Conservation (phyloP, 306 rosid genomes). For the Sphenostylis stenocarpa region DNA sequence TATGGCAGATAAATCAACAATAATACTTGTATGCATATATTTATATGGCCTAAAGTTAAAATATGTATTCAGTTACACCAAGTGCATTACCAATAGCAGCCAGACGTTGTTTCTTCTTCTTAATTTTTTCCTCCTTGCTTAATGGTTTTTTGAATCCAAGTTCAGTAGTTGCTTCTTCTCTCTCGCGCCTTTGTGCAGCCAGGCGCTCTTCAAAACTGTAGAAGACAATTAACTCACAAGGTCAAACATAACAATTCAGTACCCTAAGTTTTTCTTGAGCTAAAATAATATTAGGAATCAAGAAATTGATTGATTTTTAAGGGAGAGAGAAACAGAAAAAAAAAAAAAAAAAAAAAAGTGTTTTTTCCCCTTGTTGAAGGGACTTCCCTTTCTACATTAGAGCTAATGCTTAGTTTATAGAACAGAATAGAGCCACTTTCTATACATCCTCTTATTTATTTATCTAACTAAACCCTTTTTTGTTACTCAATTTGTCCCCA, state of each 20-base stretch:
- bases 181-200: constrained; percentile 87
- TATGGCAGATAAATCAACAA: neutral
- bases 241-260: constrained; percentile 8
- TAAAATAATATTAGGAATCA: neutral
- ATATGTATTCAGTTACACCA: constrained; percentile 22
- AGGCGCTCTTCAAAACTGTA: constrained; percentile 96
- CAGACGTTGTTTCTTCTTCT: constrained; percentile 88
- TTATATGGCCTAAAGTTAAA: constrained; percentile 13
- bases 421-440: neutral
- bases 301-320: neutral
- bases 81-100: constrained; percentile 91
- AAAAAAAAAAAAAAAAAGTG: neutral
- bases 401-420: neutral
- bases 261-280: neutral
- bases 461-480: neutral
- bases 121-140: constrained; percentile 87
- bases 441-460: neutral
- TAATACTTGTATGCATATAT: constrained; percentile 14
- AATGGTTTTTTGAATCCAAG: constrained; percentile 89
- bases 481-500: neutral
- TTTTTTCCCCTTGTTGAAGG: neutral
- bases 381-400: neutral
- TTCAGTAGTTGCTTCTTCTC: constrained; percentile 67
- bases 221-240: constrained; percentile 29
- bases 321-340: neutral